Conservation (phyloP, 345 rosid species). For the Eucalyptus rudis region DNA sequence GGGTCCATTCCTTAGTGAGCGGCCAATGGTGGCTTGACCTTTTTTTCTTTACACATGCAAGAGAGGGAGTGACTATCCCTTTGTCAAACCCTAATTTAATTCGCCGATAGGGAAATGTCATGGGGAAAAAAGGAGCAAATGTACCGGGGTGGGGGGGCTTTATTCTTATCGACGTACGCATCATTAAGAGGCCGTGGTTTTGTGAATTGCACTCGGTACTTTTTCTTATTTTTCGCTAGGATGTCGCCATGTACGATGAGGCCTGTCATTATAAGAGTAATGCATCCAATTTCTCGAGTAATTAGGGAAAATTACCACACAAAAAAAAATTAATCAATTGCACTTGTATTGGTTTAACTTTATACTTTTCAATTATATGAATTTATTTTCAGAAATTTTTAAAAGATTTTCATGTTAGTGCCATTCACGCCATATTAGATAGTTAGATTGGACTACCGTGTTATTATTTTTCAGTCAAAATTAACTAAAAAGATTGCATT, state of each 20-base stretch:
- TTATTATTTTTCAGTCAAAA: no score
- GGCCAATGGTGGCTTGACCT: not conserved
- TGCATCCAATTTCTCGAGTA: not conserved
- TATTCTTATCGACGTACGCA: not conserved
- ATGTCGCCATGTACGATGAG: not conserved
- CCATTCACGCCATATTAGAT: not conserved
- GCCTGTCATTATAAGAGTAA: not conserved
- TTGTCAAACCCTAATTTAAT: not conserved
- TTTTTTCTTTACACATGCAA: not conserved
- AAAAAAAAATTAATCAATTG: no score
- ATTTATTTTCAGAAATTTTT: no score
- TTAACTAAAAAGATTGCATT: accelerated
- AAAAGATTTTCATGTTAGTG: accelerated
- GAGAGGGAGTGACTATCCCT: not conserved
- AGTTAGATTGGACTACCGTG: accelerated
- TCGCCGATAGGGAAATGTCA: not conserved
- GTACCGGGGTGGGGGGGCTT: not conserved
- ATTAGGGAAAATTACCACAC: no score
- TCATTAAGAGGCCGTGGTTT: not conserved
- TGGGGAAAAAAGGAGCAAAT: not conserved
- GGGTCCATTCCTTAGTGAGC: not conserved
- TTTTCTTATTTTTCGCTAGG: not conserved
- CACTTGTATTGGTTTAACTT: no score
- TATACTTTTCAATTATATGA: no score
- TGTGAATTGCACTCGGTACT: not conserved